Evolutionary conservation across 176 grass and related monocot species (phyloP).

Genomic region (barley (Hordeum vulgare)): MorexV3_pseudomolecules_assembly NC_058520.1:126839138-126839637

Average conservation of each 20-base stretch:
- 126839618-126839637: slow-evolving; percentile 63
- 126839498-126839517: slow-evolving; percentile 3
- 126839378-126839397: slow-evolving; percentile 5
- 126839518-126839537: not conserved
- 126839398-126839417: not conserved
- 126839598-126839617: slow-evolving; percentile 70
- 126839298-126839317: not conserved
- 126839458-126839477: not conserved
- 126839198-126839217: slow-evolving; percentile 7
- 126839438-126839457: not conserved
- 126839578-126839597: slow-evolving; percentile 23
- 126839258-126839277: not conserved
- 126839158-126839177: not conserved
- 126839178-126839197: not conserved
- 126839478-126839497: slow-evolving; percentile 9
- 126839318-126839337: slow-evolving; percentile 22
- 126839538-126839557: slow-evolving; percentile 7
- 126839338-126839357: slow-evolving; percentile 11
- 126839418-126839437: not conserved
- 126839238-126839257: not conserved
- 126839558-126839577: not conserved
- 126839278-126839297: not conserved
- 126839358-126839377: not conserved
- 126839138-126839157: not conserved
- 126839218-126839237: not conserved